Evolutionary conservation across 2,329 filamentous ascomycete genomes (phyloP).

Genomic region (Emergomyces orientalis): DNA sequence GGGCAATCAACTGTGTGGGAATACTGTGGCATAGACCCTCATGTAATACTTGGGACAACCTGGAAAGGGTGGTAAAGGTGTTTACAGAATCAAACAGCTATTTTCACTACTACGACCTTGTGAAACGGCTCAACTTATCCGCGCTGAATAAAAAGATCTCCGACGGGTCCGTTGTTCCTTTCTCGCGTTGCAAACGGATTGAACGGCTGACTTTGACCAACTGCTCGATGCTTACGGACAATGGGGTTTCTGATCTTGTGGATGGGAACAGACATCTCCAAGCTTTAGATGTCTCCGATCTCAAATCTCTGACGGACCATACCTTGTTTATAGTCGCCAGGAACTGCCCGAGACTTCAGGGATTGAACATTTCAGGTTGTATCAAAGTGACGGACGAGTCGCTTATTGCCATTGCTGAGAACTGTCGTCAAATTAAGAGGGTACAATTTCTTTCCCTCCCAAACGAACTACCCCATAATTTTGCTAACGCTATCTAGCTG

Average conservation of each 20-base stretch:
- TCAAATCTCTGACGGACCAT: constrained; percentile 69
- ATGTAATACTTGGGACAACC: constrained; percentile 76
- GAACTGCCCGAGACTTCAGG: constrained; percentile 77
- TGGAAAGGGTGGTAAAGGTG: constrained; percentile 70
- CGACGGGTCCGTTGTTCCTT: constrained; percentile 77
- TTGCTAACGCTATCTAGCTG: constrained; percentile 47
- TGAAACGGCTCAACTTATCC: constrained; percentile 86
- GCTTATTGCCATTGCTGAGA: constrained; percentile 68
- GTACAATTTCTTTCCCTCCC: constrained; percentile 41
- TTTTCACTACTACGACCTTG: constrained; percentile 81
- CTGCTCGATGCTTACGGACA: constrained; percentile 75
- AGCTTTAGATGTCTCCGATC: constrained; percentile 79
- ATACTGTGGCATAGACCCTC: constrained; percentile 89
- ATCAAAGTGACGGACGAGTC: constrained; percentile 77
- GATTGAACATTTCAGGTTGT: constrained; percentile 85
- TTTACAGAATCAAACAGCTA: constrained; percentile 63
- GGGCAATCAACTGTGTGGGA: constrained; percentile 87
- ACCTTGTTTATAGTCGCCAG: constrained; percentile 69
- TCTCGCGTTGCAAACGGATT: constrained; percentile 77
- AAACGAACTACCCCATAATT: neutral
- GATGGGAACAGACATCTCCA: constrained; percentile 70
- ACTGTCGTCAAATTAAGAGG: constrained; percentile 76
- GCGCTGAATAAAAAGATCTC: constrained; percentile 66
- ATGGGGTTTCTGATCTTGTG: constrained; percentile 69
- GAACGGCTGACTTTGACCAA: constrained; percentile 89